A percentile compares a stretch with the other conserved stretches of the same genome.
These are phyloP conservation scores for Candida coleopterorum DNA, from an alignment of 805 yeast genomes.

Conservation along the genomic window DNA sequence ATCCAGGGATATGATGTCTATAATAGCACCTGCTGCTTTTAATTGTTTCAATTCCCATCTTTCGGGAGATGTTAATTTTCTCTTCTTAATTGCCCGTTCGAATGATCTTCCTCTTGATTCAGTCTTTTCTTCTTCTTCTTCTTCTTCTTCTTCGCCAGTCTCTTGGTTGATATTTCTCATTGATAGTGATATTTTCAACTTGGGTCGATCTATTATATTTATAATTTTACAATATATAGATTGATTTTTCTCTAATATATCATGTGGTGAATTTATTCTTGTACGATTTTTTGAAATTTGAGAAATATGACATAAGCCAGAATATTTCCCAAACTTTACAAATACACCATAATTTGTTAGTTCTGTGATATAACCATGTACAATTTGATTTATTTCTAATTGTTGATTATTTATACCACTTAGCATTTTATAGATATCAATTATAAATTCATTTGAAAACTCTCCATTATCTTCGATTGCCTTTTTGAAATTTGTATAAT, in stretches of 20 bases:
- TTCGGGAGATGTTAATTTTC: constrained; percentile 75
- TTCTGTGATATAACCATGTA: constrained; percentile 57
- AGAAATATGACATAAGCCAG: constrained; percentile 77
- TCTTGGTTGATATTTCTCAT: constrained; percentile 71
- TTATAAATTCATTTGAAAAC: constrained; percentile 30
- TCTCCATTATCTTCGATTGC: constrained; percentile 33
- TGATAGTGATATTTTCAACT: constrained; percentile 47
- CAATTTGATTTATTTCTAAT: constrained; percentile 43
- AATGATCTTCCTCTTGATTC: constrained; percentile 11
- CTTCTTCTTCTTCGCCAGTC: constrained; percentile 41
- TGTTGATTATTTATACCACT: constrained; percentile 4
- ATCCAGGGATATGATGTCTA: constrained; percentile 63
- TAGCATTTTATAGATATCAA: constrained; percentile 16
- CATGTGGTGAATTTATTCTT: constrained; percentile 55
- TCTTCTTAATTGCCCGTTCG: constrained; percentile 16
- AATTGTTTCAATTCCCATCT: constrained; percentile 86
- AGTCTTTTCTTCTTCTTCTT: background rate
- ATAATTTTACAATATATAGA: constrained; percentile 60
- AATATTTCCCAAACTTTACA: constrained; percentile 33
- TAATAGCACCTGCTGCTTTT: constrained; percentile 71
- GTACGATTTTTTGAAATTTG: constrained; percentile 46
- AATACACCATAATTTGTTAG: constrained; percentile 77
- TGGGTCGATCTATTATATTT: constrained; percentile 32
- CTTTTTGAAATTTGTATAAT: constrained; percentile 3
- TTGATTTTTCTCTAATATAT: constrained; percentile 52